phyloP scores from a whole-genome alignment of 306 rosid species.

The Malus asiatica region DNA sequence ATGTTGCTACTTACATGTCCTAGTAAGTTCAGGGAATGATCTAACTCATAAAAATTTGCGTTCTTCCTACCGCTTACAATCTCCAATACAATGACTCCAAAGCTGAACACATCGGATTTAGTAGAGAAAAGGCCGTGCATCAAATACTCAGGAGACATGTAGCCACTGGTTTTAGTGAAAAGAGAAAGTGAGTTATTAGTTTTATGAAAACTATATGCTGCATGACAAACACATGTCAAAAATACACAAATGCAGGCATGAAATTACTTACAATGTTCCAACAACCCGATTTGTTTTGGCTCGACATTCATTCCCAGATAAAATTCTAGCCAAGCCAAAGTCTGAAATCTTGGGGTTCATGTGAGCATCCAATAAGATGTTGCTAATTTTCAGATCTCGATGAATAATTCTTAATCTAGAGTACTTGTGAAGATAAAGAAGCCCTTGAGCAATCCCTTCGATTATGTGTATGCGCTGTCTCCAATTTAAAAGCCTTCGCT shows the following conservation, averaged over 20 bases:
- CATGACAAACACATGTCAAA: not conserved
- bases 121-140: conserved; percentile 1
- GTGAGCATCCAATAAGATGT: conserved; percentile 5
- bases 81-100: conserved; percentile 15
- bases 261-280: conserved; percentile 11
- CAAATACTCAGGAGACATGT: conserved; percentile 18
- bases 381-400: conserved; percentile 10
- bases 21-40: conserved; percentile 11
- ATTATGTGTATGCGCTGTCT: conserved; percentile 6
- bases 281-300: conserved; percentile 14
- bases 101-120: conserved; percentile 11
- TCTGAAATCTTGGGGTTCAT: conserved; percentile 25
- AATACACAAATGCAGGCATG: not conserved
- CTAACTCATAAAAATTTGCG: not conserved
- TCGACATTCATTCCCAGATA: not conserved
- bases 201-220: not conserved
- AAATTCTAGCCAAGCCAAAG: conserved; percentile 17
- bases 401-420: conserved; percentile 21
- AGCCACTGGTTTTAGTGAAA: not conserved
- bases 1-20: conserved; percentile 6
- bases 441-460: conserved; percentile 21
- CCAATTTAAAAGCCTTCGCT: not conserved
- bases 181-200: not conserved
- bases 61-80: conserved; percentile 5
- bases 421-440: conserved; percentile 25